phyloP scores from a whole-genome alignment of 2,329 filamentous ascomycete genomes.

The Lasiodiplodia sp. region DNA sequence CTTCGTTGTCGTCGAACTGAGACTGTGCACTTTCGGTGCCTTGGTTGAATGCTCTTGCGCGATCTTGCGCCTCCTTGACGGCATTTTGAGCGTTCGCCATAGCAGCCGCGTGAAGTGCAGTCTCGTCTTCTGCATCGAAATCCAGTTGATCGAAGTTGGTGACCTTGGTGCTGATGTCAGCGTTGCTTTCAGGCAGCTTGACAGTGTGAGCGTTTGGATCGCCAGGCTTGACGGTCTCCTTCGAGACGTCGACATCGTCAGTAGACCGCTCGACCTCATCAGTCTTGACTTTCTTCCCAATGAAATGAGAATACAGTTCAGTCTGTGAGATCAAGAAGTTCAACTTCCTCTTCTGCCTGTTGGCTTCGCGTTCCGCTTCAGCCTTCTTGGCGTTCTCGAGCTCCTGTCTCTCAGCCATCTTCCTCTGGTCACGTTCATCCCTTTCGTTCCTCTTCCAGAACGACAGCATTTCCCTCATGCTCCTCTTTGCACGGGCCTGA shows the following conservation, averaged over 20 bases:
- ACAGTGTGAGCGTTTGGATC: constrained; percentile 54
- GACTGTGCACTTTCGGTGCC: constrained; percentile 63
- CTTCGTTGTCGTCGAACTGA: constrained; percentile 89
- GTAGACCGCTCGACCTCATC: constrained; percentile 92
- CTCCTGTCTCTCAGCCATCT: constrained; percentile 93
- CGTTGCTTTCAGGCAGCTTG: constrained; percentile 56
- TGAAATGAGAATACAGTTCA: constrained; percentile 98
- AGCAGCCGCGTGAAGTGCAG: constrained; percentile 78
- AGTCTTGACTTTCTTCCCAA: constrained; percentile 98
- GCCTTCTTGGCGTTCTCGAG: constrained; percentile 96
- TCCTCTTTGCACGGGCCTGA: constrained; percentile 93
- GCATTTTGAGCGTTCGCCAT: constrained; percentile 96
- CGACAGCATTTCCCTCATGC: constrained; percentile 99
- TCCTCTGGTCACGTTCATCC: constrained; percentile 92
- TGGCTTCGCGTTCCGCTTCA: constrained; percentile 96
- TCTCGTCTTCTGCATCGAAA: constrained; percentile 95
- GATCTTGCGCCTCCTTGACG: constrained; percentile 91
- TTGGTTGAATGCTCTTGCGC: constrained; percentile 91
- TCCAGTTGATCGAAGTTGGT: constrained; percentile 94
- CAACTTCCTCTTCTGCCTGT: constrained; percentile 96
- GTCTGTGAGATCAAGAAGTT: constrained; percentile 99
- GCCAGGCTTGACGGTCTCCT: constrained; percentile 53
- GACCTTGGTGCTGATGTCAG: constrained; percentile 70
- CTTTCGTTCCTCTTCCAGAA: constrained; percentile 99
- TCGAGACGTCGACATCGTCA: constrained; percentile 70